phyloP scores from a whole-genome alignment of 2,329 filamentous ascomycete species.

The Aspergillus piperis region DNA sequence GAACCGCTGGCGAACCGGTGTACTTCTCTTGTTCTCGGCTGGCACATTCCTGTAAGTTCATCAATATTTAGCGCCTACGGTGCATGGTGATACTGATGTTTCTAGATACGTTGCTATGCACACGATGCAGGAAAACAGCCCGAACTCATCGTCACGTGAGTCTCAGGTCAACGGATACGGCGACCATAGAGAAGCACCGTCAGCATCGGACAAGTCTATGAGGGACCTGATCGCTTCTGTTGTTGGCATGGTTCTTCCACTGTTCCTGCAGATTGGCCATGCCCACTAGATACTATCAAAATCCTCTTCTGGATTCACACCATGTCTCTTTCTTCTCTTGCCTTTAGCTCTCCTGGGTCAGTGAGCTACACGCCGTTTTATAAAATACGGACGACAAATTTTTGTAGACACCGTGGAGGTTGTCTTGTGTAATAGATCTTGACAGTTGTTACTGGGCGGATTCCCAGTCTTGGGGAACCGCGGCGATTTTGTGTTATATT shows the following conservation, averaged over 20 bases:
- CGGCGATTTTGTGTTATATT: constrained; percentile 1
- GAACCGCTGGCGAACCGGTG: constrained; percentile 85
- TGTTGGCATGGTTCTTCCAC: constrained; percentile 50
- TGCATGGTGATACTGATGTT: constrained; percentile 17
- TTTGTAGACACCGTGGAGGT: background rate
- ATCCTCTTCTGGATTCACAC: background rate
- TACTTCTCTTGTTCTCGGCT: constrained; percentile 89
- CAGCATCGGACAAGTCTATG: constrained; percentile 44
- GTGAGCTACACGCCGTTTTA: background rate
- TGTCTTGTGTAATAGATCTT: constrained; percentile 5
- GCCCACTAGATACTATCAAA: constrained; percentile 36
- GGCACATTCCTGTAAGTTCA: constrained; percentile 85
- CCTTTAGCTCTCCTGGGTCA: background rate
- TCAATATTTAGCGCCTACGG: background rate
- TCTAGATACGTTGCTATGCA: constrained; percentile 95
- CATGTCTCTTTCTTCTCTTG: background rate
- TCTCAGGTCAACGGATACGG: constrained; percentile 45
- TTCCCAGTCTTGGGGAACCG: background rate
- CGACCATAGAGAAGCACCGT: constrained; percentile 39
- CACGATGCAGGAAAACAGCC: constrained; percentile 79
- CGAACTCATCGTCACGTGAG: constrained; percentile 34
- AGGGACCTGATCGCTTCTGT: constrained; percentile 49
- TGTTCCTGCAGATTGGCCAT: constrained; percentile 52
- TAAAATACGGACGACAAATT: background rate
- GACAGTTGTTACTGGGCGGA: background rate